Percentiles rank a stretch among this genome's conserved stretches.
These are phyloP conservation scores for Mortierella polycephala DNA, from an alignment of 371 early-diverging fungal genomes.

Conservation along the genomic window DNA sequence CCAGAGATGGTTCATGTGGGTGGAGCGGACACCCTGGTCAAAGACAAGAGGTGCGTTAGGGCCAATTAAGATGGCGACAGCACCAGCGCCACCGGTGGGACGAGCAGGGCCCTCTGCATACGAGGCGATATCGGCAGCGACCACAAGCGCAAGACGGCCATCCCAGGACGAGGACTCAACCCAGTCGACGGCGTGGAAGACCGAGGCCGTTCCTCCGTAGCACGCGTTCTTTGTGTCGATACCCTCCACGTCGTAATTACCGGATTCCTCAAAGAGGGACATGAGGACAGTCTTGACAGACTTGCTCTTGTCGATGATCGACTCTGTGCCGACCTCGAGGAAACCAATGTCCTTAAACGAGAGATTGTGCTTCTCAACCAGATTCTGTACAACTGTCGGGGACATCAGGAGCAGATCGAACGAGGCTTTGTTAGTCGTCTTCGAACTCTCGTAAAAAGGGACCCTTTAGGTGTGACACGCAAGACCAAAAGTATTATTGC, in stretches of 20 bases:
- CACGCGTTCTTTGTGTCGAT: conserved; percentile 99
- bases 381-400: conserved; percentile 81
- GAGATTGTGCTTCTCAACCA: conserved; percentile 93
- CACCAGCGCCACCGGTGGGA: conserved; percentile 97
- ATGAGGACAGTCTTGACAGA: conserved; percentile 96
- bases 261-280: conserved; percentile 91
- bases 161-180: conserved; percentile 94
- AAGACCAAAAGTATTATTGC: too few relatives aligned
- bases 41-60: conserved; percentile 94
- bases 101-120: conserved; percentile 93
- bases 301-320: conserved; percentile 98
- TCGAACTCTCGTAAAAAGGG: neutral
- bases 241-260: conserved; percentile 95
- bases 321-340: conserved; percentile 98
- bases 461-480: neutral
- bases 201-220: conserved; percentile 97
- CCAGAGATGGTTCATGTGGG: conserved; percentile 96
- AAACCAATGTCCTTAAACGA: conserved; percentile 88
- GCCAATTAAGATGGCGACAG: conserved; percentile 94
- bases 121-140: conserved; percentile 97
- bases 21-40: conserved; percentile 88
- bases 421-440: neutral
- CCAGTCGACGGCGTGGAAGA: conserved; percentile 98
- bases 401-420: neutral
- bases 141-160: conserved; percentile 91